Percentiles rank a stretch among this genome's conserved stretches.
Conservation (phyloP, 2,329 filamentous ascomycete genomes). For the Cladobotryum protrusum region DNA sequence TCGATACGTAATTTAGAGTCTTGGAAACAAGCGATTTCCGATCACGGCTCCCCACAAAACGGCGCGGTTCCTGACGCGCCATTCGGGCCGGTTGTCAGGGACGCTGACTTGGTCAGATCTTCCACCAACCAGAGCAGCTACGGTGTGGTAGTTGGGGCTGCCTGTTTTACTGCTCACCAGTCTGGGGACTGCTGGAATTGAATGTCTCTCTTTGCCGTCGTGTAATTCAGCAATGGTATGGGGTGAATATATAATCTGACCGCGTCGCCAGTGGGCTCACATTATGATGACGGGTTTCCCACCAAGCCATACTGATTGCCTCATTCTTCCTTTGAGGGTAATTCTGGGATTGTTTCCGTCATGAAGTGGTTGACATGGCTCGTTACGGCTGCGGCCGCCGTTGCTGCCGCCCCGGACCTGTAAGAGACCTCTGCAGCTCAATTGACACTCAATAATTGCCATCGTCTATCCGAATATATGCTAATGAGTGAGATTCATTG, state of each 20-base stretch:
- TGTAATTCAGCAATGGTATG: too few relatives aligned
- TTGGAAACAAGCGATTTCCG: too few relatives aligned
- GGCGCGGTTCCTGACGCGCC: background rate
- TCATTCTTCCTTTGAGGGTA: background rate
- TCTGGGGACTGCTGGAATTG: background rate
- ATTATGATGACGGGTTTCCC: background rate
- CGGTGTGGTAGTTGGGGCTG: background rate
- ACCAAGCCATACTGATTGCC: background rate
- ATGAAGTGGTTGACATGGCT: slow-evolving; percentile 7
- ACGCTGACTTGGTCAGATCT: slow-evolving; percentile 5
- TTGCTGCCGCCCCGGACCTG: slow-evolving; percentile 4
- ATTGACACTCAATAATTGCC: background rate
- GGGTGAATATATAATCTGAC: too few relatives aligned
- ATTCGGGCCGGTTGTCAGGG: slow-evolving; percentile 10
- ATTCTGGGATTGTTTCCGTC: slow-evolving; percentile 1
- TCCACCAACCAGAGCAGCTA: slow-evolving; percentile 8
- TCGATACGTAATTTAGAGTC: too few relatives aligned
- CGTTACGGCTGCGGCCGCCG: slow-evolving; percentile 1
- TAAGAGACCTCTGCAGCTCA: background rate
- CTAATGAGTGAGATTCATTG: background rate
- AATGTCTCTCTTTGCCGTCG: background rate
- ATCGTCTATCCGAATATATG: background rate
- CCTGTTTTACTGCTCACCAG: slow-evolving; percentile 2
- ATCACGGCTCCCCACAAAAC: too few relatives aligned
- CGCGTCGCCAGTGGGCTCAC: too few relatives aligned